Evolutionary conservation across 2,329 filamentous ascomycete genomes (phyloP), one percentile per base, ranked within the genome.

Genomic region (Fusarium temperatum): DNA sequence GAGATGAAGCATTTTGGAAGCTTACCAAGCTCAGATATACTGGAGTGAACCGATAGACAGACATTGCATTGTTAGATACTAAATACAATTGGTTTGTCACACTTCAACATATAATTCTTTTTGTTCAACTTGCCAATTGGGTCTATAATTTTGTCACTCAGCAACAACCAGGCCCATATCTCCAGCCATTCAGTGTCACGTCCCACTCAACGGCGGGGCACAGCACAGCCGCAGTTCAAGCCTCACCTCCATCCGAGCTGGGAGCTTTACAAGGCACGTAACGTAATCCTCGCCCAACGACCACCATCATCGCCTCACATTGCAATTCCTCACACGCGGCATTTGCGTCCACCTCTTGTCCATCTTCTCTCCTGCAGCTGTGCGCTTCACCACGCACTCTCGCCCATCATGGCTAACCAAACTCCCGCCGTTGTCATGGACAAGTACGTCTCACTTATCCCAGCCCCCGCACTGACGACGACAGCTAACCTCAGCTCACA

Each of bases 341-440:
- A 72, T 45, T 36, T 64, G 61, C 57, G 47, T 58, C 70, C 56
- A 35, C 55, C 42, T 66, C 63, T 57, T 58, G 42, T 66, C 18
- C 36, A 48, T 65, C 50, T 65, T 55, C 58, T 36, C 59, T 60
- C 60, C 62, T 51, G 47, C 70, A 44, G 50, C 59, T 70, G 77
- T 76, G 77, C 72, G 68, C 60, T 60, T 41, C 48, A 68, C 66
- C 71, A 74, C 77, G 74, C 77, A 70, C 63, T 57, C 60, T 66
- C 60, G 63, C 58, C 75, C 79, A 79, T 68, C 78, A 99, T 99
- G 96, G 96, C 96, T 83, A 93, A 93, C 87, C 96, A 98, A 91
- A 98, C 96, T 83, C 96, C 96, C 81, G 96, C 96, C 94, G 96
- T 99, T 98, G 96, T 99, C 94, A 99, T 99, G 96, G 96, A 99